phyloP scores from a whole-genome alignment of 768 basidiomycete genomes.

The Cyathus striatus region DNA sequence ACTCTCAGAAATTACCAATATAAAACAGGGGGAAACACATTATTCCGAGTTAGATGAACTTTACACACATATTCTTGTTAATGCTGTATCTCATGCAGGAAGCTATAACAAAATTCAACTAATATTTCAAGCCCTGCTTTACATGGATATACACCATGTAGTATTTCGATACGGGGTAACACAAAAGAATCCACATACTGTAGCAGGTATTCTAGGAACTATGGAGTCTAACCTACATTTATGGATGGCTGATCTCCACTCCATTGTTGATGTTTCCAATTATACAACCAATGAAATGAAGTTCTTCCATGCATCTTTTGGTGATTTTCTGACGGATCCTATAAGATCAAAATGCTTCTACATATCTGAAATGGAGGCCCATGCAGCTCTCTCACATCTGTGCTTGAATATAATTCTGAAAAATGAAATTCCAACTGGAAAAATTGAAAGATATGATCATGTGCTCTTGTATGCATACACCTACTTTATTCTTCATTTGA shows the following conservation, averaged over 20 bases:
- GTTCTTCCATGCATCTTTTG: slow-evolving; percentile 10
- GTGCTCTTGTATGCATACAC: no score
- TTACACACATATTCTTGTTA: slow-evolving; percentile 11
- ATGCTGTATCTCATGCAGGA: not conserved
- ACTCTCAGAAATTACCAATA: slow-evolving; percentile 7
- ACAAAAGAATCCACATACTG: not conserved
- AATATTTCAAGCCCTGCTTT: no score
- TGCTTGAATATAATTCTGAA: no score
- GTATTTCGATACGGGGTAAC: slow-evolving; percentile 3
- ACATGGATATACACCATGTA: slow-evolving; percentile 1
- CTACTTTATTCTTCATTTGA: no score
- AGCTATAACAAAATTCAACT: no score
- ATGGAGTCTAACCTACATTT: not conserved
- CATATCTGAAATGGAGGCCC: no score
- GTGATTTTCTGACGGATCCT: slow-evolving; percentile 10
- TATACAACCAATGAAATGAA: not conserved
- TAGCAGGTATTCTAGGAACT: not conserved
- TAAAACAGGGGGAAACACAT: slow-evolving; percentile 5
- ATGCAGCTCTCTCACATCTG: no score
- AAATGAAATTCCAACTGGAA: no score
- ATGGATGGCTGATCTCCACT: not conserved
- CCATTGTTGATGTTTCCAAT: not conserved
- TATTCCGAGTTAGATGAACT: slow-evolving; percentile 12
- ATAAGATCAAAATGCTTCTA: slow-evolving; percentile 7
- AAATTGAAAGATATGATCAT: no score